Evolutionary conservation across 2,329 filamentous ascomycete species (phyloP), one percentile per base, ranked within the genome.

Genomic region (Graphilbum sp.): DNA sequence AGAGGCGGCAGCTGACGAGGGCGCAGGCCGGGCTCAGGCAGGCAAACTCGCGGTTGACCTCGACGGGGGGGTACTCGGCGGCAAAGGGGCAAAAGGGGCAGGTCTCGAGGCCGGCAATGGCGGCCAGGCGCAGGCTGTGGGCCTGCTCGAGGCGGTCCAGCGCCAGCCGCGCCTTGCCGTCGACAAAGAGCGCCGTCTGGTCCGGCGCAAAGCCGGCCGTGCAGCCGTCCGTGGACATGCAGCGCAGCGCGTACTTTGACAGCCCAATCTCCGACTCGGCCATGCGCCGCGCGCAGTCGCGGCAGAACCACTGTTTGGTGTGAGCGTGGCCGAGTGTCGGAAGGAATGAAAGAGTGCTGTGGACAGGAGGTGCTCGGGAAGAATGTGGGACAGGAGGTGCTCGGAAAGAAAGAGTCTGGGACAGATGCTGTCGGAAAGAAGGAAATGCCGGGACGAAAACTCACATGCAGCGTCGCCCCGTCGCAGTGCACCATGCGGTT

Each of bases 51-150:
- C 67, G 75, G 52, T 88, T 68, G 16, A 71, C 58, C 16, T 79
- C 72, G 2, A 79, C 57, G 0, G 80, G 70, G 0, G 72, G 73
- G 45, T 74, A 81, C 42, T 85, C 79, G 25, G 75, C 80, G 32
- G 81, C 83, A 59, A 73, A 92, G 18, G 81, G 75, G 53, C 85
- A 93, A 50, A 86, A 90, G 0, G 84, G 83, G 46, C 85, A 93
- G 24, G 69, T 73, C 24, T 71, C 79, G 2, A 93, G 67, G 43
- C 77, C 73, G 31, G 85, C 74, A 27, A 92, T 67, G 0, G 67
- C 72, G 1, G 83, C 81, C 43, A 72, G 62, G n/a, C 72, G 69
- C 30, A 93, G 62, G 19, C 73, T 69, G 16, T 76, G 67, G 48
- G 80, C 72, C 52, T 82, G 75, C 51, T 87, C 79, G 37, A 87